Percentiles rank a stretch among this genome's conserved stretches.
phyloP scores from a whole-genome alignment of 192 early-diverging fungal genomes.

The Backusella circina region DNA sequence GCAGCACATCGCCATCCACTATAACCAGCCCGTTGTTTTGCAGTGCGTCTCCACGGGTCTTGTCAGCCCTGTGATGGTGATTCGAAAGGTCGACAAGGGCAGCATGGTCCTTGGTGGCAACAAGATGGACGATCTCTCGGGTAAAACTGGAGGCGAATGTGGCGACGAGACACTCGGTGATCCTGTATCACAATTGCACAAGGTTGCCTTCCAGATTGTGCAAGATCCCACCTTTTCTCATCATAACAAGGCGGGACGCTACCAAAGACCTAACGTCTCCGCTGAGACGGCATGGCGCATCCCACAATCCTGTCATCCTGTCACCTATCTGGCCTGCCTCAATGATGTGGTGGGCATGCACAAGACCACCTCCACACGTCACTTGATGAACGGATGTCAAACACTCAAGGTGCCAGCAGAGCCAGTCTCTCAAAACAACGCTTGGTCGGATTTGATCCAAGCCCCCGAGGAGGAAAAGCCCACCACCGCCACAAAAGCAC shows the following conservation, averaged over 20 bases:
- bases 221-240: constrained; percentile 37
- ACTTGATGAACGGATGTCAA: constrained; percentile 1
- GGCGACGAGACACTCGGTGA: constrained; percentile 64
- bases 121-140: constrained; percentile 10
- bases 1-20: constrained; percentile 70
- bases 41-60: constrained; percentile 84
- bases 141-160: constrained; percentile 37
- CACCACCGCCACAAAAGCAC: not conserved
- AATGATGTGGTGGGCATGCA: constrained; percentile 77
- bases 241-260: constrained; percentile 20
- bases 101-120: constrained; percentile 68
- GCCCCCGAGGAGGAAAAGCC: not conserved
- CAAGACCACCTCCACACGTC: constrained; percentile 46
- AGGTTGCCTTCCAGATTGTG: constrained; percentile 82
- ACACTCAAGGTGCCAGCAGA: not conserved
- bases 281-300: constrained; percentile 5
- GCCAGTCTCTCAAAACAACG: not conserved
- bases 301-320: constrained; percentile 35
- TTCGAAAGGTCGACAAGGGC: constrained; percentile 82
- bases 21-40: constrained; percentile 85
- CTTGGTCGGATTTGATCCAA: constrained; percentile 3
- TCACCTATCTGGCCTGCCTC: constrained; percentile 67
- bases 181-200: constrained; percentile 87
- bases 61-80: constrained; percentile 74
- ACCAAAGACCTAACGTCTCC: not conserved